Evolutionary conservation across 2,329 filamentous ascomycete genomes (phyloP).

Genomic region (Fusarium lateritium): DNA sequence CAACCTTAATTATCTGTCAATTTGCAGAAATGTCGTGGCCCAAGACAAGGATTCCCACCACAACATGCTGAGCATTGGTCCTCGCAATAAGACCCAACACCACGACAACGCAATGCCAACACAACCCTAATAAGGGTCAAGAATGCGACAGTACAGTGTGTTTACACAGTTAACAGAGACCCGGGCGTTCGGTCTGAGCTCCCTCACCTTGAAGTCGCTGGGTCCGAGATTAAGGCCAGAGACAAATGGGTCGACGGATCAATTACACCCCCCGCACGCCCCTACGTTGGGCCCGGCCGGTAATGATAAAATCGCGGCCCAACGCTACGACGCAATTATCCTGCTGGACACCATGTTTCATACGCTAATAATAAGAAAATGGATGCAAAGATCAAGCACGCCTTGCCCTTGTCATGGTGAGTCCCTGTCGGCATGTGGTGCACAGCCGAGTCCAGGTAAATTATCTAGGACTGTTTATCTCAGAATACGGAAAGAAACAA

Average conservation of each 20-base stretch:
- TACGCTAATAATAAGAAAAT: conserved; percentile 48
- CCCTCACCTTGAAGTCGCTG: conserved; percentile 45
- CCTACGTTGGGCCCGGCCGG: conserved; percentile 42
- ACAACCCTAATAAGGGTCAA: conserved; percentile 27
- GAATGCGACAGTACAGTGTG: conserved; percentile 46
- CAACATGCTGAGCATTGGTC: conserved; percentile 8
- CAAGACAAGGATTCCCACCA: conserved; percentile 36
- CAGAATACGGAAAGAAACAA: conserved; percentile 31
- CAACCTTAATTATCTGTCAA: conserved; percentile 34
- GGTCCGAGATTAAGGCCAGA: conserved; percentile 50
- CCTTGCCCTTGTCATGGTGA: conserved; percentile 40
- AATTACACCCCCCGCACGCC: conserved; percentile 39
- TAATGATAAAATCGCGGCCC: conserved; percentile 49
- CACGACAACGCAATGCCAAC: conserved; percentile 34
- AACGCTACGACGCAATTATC: conserved; percentile 45
- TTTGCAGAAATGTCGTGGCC: conserved; percentile 18
- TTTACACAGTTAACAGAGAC: conserved; percentile 26
- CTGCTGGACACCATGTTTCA: conserved; percentile 49
- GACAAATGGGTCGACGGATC: conserved; percentile 44
- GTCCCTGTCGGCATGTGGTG: conserved; percentile 45
- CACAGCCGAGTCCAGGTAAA: conserved; percentile 44
- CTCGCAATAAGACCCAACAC: conserved; percentile 27
- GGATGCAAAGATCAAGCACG: conserved; percentile 22
- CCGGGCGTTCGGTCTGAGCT: conserved; percentile 48
- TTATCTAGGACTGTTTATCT: conserved; percentile 46